These are phyloP conservation scores for Paecilomyces variotii DNA, from an alignment of 2,329 filamentous ascomycete species.

Conservation along the genomic window DNA sequence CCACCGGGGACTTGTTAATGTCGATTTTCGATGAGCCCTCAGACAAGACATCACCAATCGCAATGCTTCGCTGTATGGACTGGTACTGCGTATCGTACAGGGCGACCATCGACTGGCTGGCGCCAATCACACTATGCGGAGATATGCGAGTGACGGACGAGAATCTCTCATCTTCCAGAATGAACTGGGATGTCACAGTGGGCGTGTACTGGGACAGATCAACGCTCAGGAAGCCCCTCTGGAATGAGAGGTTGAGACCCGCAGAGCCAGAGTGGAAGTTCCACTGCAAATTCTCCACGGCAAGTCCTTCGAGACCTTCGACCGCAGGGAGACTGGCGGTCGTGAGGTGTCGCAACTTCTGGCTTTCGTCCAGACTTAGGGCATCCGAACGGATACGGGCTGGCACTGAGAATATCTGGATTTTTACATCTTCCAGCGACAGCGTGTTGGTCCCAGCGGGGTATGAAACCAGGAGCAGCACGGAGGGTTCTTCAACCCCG, in stretches of 20 bases:
- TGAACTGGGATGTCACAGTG: conserved; percentile 28
- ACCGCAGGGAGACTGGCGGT: conserved; percentile 27
- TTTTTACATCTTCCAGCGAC: conserved; percentile 25
- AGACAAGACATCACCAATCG: conserved; percentile 23
- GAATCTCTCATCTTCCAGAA: conserved; percentile 28
- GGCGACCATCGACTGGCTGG: conserved; percentile 33
- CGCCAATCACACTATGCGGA: conserved; percentile 34
- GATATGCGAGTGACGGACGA: conserved; percentile 38
- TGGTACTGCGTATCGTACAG: conserved; percentile 41
- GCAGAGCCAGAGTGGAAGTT: conserved; percentile 32
- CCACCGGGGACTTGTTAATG: conserved; percentile 16
- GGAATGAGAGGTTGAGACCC: conserved; percentile 31
- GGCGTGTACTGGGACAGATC: conserved; percentile 37
- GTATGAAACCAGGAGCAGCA: conserved; percentile 33
- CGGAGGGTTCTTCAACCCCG: conserved; percentile 23
- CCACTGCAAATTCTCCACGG: conserved; percentile 21
- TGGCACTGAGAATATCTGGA: conserved; percentile 33
- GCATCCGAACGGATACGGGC: conserved; percentile 14
- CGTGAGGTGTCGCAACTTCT: conserved; percentile 29
- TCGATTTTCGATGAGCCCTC: conserved; percentile 13
- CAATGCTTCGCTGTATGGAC: conserved; percentile 36
- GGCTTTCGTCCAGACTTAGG: conserved; percentile 19
- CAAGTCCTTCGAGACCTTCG: conserved; percentile 10
- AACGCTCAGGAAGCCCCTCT: conserved; percentile 32
- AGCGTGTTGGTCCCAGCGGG: conserved; percentile 21